Conservation (phyloP, 768 basidiomycete species). For the Dictyophora rubrovolvata region DNA sequence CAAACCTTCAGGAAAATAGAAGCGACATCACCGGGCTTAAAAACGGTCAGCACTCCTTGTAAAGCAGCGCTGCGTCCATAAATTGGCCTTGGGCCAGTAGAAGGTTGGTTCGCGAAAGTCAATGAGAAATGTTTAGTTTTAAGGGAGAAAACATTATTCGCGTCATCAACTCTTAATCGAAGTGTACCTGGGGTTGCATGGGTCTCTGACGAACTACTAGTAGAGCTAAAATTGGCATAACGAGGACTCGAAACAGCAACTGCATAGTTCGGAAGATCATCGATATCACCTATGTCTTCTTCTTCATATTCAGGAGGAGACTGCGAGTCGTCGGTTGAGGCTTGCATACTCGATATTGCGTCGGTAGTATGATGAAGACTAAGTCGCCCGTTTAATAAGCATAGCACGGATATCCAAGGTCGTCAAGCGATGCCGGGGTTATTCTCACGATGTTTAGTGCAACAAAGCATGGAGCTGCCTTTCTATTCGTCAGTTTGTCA, state of each 20-base stretch:
- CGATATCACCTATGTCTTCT: too few species aligned
- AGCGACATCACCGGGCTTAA: conserved; percentile 43
- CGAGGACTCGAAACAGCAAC: conserved; percentile 23
- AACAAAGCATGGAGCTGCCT: too few species aligned
- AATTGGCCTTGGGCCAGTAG: conserved; percentile 38
- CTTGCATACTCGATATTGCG: too few species aligned
- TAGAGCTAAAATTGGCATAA: conserved; percentile 45
- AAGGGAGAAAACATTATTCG: neutral
- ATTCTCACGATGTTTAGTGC: too few species aligned
- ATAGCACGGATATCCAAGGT: too few species aligned
- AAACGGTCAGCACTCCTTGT: conserved; percentile 45
- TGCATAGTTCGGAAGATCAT: neutral
- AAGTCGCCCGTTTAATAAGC: too few species aligned
- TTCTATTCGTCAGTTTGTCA: too few species aligned
- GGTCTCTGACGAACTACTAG: conserved; percentile 40
- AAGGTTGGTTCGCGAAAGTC: conserved; percentile 44
- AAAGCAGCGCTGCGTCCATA: conserved; percentile 45
- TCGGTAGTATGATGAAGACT: too few species aligned
- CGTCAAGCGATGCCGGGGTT: too few species aligned
- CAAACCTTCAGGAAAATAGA: conserved; percentile 57
- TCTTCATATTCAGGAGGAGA: too few species aligned
- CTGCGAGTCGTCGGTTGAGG: too few species aligned
- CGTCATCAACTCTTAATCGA: neutral
- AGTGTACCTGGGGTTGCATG: neutral
- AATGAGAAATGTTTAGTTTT: conserved; percentile 25